Evolutionary conservation across 345 rosid species (phyloP).

Genomic region (Tarenaya hassleriana): DNA sequence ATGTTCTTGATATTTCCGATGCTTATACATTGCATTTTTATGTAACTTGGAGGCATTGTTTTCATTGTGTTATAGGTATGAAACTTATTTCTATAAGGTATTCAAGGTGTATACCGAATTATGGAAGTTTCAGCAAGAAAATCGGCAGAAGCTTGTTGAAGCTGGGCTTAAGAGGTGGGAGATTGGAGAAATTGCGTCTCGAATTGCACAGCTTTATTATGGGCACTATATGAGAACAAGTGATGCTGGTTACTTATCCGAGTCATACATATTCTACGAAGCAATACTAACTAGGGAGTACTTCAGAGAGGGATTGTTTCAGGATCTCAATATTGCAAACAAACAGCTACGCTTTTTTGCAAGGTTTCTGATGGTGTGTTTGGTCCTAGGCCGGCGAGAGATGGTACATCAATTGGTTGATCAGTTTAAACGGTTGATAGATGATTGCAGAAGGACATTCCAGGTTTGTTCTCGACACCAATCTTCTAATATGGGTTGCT

Average conservation of each 20-base stretch:
- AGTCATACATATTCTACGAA: conserved; percentile 85
- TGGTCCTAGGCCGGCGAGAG: conserved; percentile 63
- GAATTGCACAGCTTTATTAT: conserved; percentile 90
- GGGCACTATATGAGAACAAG: conserved; percentile 94
- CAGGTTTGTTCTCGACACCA: conserved; percentile 32
- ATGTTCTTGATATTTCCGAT: background rate
- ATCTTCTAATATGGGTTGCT: no score
- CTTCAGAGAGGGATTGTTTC: conserved; percentile 52
- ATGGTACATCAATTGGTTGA: conserved; percentile 48
- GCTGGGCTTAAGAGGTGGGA: conserved; percentile 95
- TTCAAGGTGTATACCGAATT: conserved; percentile 91
- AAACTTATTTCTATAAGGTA: conserved; percentile 86
- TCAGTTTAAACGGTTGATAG: conserved; percentile 47
- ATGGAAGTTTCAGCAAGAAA: conserved; percentile 97
- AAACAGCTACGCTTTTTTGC: conserved; percentile 91
- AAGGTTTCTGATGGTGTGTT: conserved; percentile 68
- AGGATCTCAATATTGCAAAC: conserved; percentile 60
- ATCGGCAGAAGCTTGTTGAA: conserved; percentile 82
- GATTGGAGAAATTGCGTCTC: conserved; percentile 93
- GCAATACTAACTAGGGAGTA: conserved; percentile 75
- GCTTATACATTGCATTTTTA: conserved; percentile 3
- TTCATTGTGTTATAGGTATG: conserved; percentile 47
- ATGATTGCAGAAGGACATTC: conserved; percentile 61
- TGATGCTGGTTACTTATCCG: conserved; percentile 74
- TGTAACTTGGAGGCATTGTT: background rate